Base-by-base conservation (phyloP, 2,329 filamentous ascomycete genomes). In the Colletotrichum sp. region DNA sequence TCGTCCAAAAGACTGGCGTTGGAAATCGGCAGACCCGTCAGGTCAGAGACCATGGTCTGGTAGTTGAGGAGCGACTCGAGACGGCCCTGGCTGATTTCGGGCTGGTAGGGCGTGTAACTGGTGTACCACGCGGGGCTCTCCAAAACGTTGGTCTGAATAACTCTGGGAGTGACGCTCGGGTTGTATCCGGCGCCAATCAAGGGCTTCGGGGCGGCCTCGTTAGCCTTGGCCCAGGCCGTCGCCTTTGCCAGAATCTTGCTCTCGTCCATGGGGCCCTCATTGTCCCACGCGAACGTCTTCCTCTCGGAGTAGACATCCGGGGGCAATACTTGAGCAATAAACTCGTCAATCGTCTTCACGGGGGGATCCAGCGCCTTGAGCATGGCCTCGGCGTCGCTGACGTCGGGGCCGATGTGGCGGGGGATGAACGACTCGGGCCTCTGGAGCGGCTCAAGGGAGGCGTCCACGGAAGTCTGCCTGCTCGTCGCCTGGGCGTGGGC, bases 91-190 rank as follows among this genome's bases (percentile, higher is more conserved):
- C 96, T 98, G 87, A 98, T 98, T 87, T 98, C 96, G 4, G 96
- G 94, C 87, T 98, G 96, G 86, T 98, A 98, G 19, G 96, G 96
- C 0, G 96, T 98, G 85, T 98, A 98, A 86, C 96, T 98, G 55
- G 96, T 98, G 85, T 98, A 98, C 96, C 96, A 98, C 12, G 93
- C 96, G 7, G 96, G 96, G 83, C 94, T 96, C 88, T 98, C 96
- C 74, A 98, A 88, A 6, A 98, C 90, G 83, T 98, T 98, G 79
- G 96, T 91, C 88, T 97, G 95, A 84, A 98, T 98, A 73, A 98
- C 96, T 72, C 95, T 91, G 6, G 96, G 96, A 1, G 95, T 94
- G 79, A 94, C 91, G n/a, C 95, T 96, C 44, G 92, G 93, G 79
- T 96, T 95, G 88, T 98, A 98, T 74, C 96, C 96, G 74, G 91